Evolutionary conservation across 2,329 filamentous ascomycete species (phyloP).

Genomic region (Cylindrodendrum hubeiense): DNA sequence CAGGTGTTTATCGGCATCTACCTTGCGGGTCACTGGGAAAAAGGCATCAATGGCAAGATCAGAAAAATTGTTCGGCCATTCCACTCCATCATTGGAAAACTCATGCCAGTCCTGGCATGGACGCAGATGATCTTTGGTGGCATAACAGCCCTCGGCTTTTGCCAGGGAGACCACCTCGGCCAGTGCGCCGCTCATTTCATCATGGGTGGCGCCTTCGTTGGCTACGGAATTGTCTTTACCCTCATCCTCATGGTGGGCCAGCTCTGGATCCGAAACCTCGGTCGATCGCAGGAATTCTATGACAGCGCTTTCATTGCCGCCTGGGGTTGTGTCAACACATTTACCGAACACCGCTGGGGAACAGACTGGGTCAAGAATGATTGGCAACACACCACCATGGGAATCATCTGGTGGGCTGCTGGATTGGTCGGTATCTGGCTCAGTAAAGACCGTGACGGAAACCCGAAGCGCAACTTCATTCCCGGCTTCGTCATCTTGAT

Average conservation of each 20-base stretch:
- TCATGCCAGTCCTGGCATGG: conserved; percentile 89
- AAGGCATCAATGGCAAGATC: conserved; percentile 83
- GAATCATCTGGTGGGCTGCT: conserved; percentile 98
- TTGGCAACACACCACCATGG: conserved; percentile 99
- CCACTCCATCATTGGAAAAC: conserved; percentile 87
- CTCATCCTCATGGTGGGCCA: conserved; percentile 91
- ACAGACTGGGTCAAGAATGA: conserved; percentile 91
- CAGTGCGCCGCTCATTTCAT: conserved; percentile 98
- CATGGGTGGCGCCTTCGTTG: conserved; percentile 97
- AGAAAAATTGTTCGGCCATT: conserved; percentile 77
- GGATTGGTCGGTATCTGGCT: conserved; percentile 94
- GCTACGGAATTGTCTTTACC: conserved; percentile 88
- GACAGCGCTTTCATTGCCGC: conserved; percentile 91
- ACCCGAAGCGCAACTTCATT: conserved; percentile 91
- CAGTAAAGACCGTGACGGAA: conserved; percentile 83
- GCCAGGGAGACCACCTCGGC: conserved; percentile 88
- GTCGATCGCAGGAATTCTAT: conserved; percentile 96
- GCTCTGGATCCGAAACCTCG: conserved; percentile 83
- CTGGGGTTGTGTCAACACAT: conserved; percentile 98
- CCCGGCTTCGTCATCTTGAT: conserved; percentile 91
- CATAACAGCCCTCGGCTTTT: conserved; percentile 93
- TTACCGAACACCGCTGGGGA: conserved; percentile 97
- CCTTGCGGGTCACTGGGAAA: conserved; percentile 89
- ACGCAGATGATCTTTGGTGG: conserved; percentile 96
- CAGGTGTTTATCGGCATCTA: conserved; percentile 89